Conservation (phyloP, 1,284 basidiomycete species). For the Puccinia triticina region DNA sequence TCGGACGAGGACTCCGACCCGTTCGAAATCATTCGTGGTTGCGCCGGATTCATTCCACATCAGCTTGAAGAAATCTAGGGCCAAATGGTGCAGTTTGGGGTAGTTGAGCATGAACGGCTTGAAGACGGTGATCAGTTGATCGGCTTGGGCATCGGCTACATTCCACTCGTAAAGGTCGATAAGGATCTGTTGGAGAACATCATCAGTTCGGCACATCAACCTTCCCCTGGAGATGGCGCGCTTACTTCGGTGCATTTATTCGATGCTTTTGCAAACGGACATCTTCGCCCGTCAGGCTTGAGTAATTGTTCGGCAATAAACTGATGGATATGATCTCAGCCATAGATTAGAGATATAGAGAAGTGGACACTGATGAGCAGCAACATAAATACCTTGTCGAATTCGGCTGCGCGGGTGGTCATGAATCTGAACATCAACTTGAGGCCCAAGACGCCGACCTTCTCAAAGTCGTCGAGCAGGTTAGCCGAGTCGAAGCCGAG, state of each 20-base stretch:
- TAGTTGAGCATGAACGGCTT: constrained; percentile 89
- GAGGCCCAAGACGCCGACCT: constrained; percentile 81
- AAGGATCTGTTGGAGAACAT: constrained; percentile 39
- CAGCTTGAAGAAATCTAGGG: constrained; percentile 83
- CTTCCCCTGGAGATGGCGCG: no score
- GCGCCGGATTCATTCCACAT: constrained; percentile 96
- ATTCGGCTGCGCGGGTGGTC: constrained; percentile 73
- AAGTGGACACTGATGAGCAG: no score
- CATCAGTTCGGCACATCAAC: constrained; percentile 66
- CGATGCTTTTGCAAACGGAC: constrained; percentile 82
- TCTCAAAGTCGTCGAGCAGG: constrained; percentile 76
- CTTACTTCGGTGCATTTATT: constrained; percentile 83
- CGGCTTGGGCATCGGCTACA: constrained; percentile 37
- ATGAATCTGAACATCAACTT: constrained; percentile 73
- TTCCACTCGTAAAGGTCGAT: constrained; percentile 51
- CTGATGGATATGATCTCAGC: constrained; percentile 60
- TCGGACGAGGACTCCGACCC: constrained; percentile 77
- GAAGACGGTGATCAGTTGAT: constrained; percentile 64
- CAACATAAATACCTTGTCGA: constrained; percentile 80
- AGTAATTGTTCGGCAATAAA: constrained; percentile 82
- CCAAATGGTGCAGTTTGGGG: constrained; percentile 77
- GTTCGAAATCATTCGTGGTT: constrained; percentile 73
- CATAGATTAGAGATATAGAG: not conserved
- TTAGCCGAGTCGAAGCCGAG: constrained; percentile 80
- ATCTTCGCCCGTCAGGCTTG: constrained; percentile 74